These are phyloP conservation scores for Lantana camara DNA, from an alignment of 257 asterid genomes.

Conservation along the genomic window DNA sequence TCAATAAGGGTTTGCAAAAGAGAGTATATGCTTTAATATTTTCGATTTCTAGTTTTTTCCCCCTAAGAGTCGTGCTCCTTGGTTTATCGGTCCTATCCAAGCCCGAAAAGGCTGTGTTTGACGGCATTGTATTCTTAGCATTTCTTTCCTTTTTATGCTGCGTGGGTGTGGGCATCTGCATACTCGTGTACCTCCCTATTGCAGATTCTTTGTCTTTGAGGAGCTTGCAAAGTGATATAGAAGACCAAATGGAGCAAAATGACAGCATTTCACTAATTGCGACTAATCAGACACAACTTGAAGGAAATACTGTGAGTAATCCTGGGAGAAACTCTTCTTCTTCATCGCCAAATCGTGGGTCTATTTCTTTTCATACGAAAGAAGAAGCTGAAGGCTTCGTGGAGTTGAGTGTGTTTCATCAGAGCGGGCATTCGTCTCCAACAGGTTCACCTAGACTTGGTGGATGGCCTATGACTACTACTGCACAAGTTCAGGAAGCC, in stretches of 20 bases:
- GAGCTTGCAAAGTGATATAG: slow-evolving; percentile 56
- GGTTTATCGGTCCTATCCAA: slow-evolving; percentile 63
- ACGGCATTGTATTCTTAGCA: slow-evolving; percentile 66
- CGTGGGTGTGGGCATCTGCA: slow-evolving; percentile 61
- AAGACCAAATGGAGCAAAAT: slow-evolving; percentile 58
- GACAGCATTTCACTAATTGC: slow-evolving; percentile 67
- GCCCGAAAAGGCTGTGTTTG: slow-evolving; percentile 52
- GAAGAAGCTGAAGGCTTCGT: slow-evolving; percentile 69
- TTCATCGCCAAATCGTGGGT: slow-evolving; percentile 53
- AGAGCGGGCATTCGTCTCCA: slow-evolving; percentile 54
- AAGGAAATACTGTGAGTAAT: slow-evolving; percentile 40
- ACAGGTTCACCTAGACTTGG: slow-evolving; percentile 70
- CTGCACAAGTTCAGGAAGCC: slow-evolving; percentile 41
- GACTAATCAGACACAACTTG: slow-evolving; percentile 59
- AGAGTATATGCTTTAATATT: slow-evolving; percentile 73
- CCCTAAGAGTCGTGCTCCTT: slow-evolving; percentile 64
- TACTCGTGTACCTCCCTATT: slow-evolving; percentile 77
- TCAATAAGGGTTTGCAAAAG: slow-evolving; percentile 79
- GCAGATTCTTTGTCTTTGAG: slow-evolving; percentile 77
- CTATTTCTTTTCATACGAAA: slow-evolving; percentile 64
- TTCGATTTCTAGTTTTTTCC: slow-evolving; percentile 57
- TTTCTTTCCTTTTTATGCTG: slow-evolving; percentile 77
- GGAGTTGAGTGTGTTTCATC: slow-evolving; percentile 83
- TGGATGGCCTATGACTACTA: slow-evolving; percentile 75
- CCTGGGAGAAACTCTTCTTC: slow-evolving; percentile 48